Evolutionary conservation across 352 stramenopile genomes (phyloP).

Genomic region (Phytopythium kandeliae): DNA sequence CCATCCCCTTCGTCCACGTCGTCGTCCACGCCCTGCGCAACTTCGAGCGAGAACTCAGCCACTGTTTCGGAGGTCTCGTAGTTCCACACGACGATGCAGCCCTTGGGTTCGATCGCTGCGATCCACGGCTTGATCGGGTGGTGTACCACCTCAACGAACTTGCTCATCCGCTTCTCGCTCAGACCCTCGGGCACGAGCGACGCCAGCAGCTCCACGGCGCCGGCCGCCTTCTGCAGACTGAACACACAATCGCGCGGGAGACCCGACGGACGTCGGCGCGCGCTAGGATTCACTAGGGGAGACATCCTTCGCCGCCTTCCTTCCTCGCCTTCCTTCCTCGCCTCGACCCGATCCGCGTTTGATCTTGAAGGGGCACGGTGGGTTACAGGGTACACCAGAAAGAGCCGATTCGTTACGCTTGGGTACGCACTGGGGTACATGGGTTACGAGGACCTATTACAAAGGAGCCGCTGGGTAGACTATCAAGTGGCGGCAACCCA

Average conservation of each 20-base stretch:
- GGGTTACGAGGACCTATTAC: no score
- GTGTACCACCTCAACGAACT: slow-evolving; percentile 55
- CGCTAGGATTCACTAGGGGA: not conserved
- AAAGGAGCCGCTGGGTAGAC: no score
- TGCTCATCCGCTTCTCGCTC: slow-evolving; percentile 69
- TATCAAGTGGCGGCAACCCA: not conserved
- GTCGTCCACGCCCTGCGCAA: slow-evolving; percentile 32
- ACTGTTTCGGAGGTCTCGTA: slow-evolving; percentile 62
- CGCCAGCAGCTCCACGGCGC: slow-evolving; percentile 49
- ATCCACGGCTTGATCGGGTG: slow-evolving; percentile 65
- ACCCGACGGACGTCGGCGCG: not conserved
- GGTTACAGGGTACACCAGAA: not conserved
- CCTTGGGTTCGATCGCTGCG: slow-evolving; percentile 58
- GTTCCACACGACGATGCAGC: slow-evolving; percentile 61
- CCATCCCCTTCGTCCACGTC: slow-evolving; percentile 12
- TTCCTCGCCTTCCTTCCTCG: not conserved
- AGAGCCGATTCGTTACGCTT: no score
- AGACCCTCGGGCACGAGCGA: slow-evolving; percentile 43
- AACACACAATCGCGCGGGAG: slow-evolving; percentile 49
- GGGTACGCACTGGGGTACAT: no score
- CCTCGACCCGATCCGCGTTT: not conserved
- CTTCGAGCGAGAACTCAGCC: slow-evolving; percentile 57
- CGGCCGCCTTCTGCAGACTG: slow-evolving; percentile 43
- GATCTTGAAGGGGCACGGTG: slow-evolving; percentile 2
- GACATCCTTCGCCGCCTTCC: not conserved